phyloP scores from a whole-genome alignment of 768 basidiomycete species.

The Boletus rubroflammeus region DNA sequence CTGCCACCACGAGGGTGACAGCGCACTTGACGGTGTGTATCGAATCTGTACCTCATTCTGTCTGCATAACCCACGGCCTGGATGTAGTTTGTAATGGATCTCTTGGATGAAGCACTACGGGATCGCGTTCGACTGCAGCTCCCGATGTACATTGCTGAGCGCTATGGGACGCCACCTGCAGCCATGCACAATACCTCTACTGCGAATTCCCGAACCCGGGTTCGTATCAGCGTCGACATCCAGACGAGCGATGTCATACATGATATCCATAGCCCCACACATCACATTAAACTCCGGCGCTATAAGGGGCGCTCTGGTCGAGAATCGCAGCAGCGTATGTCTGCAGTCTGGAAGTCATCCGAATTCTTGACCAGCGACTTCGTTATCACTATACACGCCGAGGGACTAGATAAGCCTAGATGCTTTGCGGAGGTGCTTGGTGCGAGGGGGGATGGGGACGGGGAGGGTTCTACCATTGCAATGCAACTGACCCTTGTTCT shows the following conservation, averaged over 20 bases:
- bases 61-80: background rate
- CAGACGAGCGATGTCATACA: slow-evolving; percentile 47
- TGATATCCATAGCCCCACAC: slow-evolving; percentile 42
- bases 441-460: slow-evolving; percentile 1
- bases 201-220: slow-evolving; percentile 31
- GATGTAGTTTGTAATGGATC: slow-evolving; percentile 48
- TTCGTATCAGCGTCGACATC: slow-evolving; percentile 43
- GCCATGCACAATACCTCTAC: slow-evolving; percentile 33
- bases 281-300: slow-evolving; percentile 33
- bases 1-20: slow-evolving; percentile 37
- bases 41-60: background rate
- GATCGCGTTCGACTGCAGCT: slow-evolving; percentile 55
- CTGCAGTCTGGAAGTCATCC: slow-evolving; percentile 37
- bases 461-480: slow-evolving; percentile 35
- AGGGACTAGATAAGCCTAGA: slow-evolving; percentile 49
- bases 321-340: slow-evolving; percentile 39
- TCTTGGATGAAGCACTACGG: slow-evolving; percentile 45
- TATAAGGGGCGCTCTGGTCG: slow-evolving; percentile 36
- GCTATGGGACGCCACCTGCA: slow-evolving; percentile 48
- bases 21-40: slow-evolving; percentile 42
- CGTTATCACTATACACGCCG: slow-evolving; percentile 45
- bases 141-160: slow-evolving; percentile 46
- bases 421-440: slow-evolving; percentile 51
- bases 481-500: slow-evolving; percentile 57
- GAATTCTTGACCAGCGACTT: slow-evolving; percentile 48